Evolutionary conservation across 371 early-diverging fungal genomes (phyloP).

Genomic region (Lichtheimia corymbifera): DNA sequence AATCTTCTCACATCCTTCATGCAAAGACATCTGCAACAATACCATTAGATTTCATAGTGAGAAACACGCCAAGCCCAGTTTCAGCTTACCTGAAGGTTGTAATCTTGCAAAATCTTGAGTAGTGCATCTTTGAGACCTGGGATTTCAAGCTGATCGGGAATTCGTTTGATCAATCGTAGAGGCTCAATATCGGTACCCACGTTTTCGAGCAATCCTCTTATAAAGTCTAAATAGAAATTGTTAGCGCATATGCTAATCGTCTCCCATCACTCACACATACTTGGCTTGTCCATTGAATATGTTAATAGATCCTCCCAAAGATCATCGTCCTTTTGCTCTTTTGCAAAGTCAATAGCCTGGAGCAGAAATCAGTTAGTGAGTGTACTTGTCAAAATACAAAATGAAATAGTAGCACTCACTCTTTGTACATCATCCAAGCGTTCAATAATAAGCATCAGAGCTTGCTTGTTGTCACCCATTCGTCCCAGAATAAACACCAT

Average conservation of each 20-base stretch:
- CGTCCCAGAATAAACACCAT: slow-evolving; percentile 94
- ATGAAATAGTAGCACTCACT: slow-evolving; percentile 40
- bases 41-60: not conserved
- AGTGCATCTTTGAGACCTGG: slow-evolving; percentile 81
- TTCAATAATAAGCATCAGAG: slow-evolving; percentile 89
- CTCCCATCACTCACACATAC: slow-evolving; percentile 40
- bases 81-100: slow-evolving; percentile 74
- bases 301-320: slow-evolving; percentile 93
- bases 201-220: slow-evolving; percentile 87
- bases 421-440: slow-evolving; percentile 85
- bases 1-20: slow-evolving; percentile 87
- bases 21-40: slow-evolving; percentile 60
- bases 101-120: slow-evolving; percentile 86
- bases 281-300: slow-evolving; percentile 86
- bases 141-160: slow-evolving; percentile 79
- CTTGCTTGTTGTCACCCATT: slow-evolving; percentile 95
- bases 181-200: slow-evolving; percentile 87
- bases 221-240: slow-evolving; percentile 66
- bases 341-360: slow-evolving; percentile 95
- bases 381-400: not conserved
- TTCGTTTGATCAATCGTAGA: slow-evolving; percentile 72
- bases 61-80: not conserved
- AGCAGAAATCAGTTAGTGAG: not conserved
- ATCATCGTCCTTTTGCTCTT: slow-evolving; percentile 93
- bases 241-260: not conserved